phyloP scores from a whole-genome alignment of 306 rosid genomes.

The Ziziphus jujuba region DNA sequence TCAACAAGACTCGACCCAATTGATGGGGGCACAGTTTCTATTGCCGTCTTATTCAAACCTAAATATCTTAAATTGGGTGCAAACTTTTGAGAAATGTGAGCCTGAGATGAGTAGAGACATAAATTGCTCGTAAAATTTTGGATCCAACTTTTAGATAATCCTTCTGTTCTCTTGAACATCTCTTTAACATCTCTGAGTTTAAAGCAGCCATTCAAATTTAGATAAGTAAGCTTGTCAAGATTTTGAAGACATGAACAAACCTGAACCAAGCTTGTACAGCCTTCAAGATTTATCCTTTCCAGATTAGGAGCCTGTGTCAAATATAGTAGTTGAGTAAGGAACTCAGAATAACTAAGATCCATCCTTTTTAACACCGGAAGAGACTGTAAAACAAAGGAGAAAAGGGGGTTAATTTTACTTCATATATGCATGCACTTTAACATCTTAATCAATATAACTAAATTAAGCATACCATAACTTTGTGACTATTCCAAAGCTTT shows the following conservation, averaged over 20 bases:
- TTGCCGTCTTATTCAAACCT: background rate
- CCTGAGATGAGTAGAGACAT: background rate
- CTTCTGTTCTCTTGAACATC: background rate
- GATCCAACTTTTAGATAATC: background rate
- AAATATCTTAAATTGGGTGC: background rate
- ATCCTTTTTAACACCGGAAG: conserved; percentile 2
- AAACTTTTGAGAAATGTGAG: background rate
- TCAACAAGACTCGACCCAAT: background rate
- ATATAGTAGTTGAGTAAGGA: conserved; percentile 4
- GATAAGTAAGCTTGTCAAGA: background rate
- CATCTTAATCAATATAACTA: background rate
- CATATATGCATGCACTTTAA: background rate
- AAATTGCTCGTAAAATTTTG: background rate
- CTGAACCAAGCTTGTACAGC: conserved; percentile 3
- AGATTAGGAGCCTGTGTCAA: background rate
- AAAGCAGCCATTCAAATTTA: background rate
- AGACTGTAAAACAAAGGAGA: background rate
- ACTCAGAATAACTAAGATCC: background rate
- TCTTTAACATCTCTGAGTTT: background rate
- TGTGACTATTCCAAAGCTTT: background rate
- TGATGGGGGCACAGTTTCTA: conserved; percentile 11
- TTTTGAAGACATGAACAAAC: background rate
- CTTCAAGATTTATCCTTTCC: background rate
- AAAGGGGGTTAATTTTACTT: background rate
- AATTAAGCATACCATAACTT: conserved; percentile 3